Percentiles rank a stretch among this genome's conserved stretches.
phyloP scores from a whole-genome alignment of 352 stramenopile species.

The Globisporangium sylvaticum region DNA sequence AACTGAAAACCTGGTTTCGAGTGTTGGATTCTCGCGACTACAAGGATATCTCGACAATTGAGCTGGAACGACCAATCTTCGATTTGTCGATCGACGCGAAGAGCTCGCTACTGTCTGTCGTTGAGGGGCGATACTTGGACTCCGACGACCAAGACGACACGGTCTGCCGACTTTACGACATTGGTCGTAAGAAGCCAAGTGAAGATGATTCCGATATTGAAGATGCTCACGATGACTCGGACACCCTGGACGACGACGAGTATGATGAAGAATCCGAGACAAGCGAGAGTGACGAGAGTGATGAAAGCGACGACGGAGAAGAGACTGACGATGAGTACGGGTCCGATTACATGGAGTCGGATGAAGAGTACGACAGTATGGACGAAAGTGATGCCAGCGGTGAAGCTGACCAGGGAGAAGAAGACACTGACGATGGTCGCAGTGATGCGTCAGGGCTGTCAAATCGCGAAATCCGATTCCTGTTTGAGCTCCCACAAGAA shows the following conservation, averaged over 20 bases:
- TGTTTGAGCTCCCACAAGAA: constrained; percentile 69
- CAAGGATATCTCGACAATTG: constrained; percentile 80
- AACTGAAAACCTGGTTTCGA: constrained; percentile 82
- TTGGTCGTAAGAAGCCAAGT: constrained; percentile 75
- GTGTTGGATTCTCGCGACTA: constrained; percentile 82
- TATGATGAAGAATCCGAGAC: constrained; percentile 63
- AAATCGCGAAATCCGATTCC: constrained; percentile 53
- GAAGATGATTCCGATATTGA: constrained; percentile 89
- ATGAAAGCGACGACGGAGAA: constrained; percentile 46
- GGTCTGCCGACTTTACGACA: constrained; percentile 83
- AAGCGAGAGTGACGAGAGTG: constrained; percentile 37
- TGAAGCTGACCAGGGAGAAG: constrained; percentile 19
- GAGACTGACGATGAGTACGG: constrained; percentile 33
- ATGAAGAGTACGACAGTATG: constrained; percentile 36
- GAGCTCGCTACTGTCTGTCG: constrained; percentile 59
- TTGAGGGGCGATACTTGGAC: constrained; percentile 75
- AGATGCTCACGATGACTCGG: constrained; percentile 62
- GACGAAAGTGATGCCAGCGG: constrained; percentile 22
- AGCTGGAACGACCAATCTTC: constrained; percentile 75
- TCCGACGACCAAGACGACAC: constrained; percentile 67
- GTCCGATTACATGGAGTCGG: constrained; percentile 26
- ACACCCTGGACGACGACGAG: constrained; percentile 73
- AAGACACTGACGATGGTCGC: constrained; percentile 27
- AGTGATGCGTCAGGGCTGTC: constrained; percentile 34
- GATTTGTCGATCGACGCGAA: constrained; percentile 64